A percentile compares a stretch with the other conserved stretches of the same genome.
phyloP scores from a whole-genome alignment of 2,329 filamentous ascomycete species.

The Claviceps sp. region DNA sequence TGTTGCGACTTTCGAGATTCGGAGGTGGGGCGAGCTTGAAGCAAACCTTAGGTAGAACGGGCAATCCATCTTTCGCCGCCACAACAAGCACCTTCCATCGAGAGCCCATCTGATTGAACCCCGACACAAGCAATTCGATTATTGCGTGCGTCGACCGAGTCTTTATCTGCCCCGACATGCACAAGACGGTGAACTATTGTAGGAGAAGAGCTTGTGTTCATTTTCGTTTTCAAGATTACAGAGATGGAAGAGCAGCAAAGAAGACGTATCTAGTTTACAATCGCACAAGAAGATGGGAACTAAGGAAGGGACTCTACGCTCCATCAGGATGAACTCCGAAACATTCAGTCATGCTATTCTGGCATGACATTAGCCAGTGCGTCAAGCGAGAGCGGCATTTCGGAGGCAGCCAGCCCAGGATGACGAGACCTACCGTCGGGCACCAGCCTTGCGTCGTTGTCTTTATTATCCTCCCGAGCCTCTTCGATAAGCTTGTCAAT shows the following conservation, averaged over 20 bases:
- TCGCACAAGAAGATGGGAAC: background rate
- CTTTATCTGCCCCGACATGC: background rate
- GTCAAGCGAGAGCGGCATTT: background rate
- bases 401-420: background rate
- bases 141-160: background rate
- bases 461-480: slow-evolving; percentile 75
- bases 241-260: background rate
- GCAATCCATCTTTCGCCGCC: background rate
- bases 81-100: too few species aligned
- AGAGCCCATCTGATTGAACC: too few species aligned
- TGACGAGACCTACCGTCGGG: slow-evolving; percentile 24
- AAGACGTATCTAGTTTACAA: background rate
- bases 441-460: slow-evolving; percentile 56
- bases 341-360: background rate
- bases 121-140: too few species aligned
- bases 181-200: background rate
- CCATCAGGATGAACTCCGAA: background rate
- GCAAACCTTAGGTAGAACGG: background rate
- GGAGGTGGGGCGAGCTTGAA: slow-evolving; percentile 1
- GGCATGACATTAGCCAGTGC: background rate
- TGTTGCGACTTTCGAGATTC: slow-evolving; percentile 2
- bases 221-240: background rate
- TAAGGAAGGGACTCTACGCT: background rate
- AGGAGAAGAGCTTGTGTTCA: too few species aligned
- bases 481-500: slow-evolving; percentile 91